Base-by-base conservation (phyloP, 176 grass and related monocot genomes). In the Saccharum officinarum region DNA sequence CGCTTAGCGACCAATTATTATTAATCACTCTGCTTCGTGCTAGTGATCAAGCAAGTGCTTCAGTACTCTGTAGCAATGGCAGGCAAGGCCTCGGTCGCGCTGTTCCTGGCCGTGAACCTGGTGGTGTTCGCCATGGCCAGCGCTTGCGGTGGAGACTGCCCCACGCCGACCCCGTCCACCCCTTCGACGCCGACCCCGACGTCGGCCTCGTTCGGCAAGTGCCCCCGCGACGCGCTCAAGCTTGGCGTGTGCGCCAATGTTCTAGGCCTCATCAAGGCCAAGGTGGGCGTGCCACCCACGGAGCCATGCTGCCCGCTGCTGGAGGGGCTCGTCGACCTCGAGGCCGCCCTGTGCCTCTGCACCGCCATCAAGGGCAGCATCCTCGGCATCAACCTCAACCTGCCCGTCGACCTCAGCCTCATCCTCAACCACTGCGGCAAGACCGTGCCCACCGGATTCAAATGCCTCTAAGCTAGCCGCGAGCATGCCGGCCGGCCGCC, bases 261-360 rank as follows among this genome's bases (percentile, higher is more conserved):
- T 46, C 77, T 85, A 0, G 72, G 72, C 38, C 10, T 90, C n/a
- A 66, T 92, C 69, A 92, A 92, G 81, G 66, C 62, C 20, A 42
- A 89, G 65, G 57, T 92, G 0, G 87, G 67, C 9, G 79, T 20
- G 76, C 91, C 91, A 4, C 80, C 87, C 2, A 25, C 80, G 12
- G n/a, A 87, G 76, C 91, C 91, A 0, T 98, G 95, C 83, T 98
- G 92, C 81, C 91, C 92, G 22, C 61, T 98, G 87, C 82, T 98
- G 15, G 10, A 88, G 4, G 95, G 95, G 9, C 91, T 98, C 18
- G 95, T 95, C 49, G 92, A 98, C 80, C 67, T 90, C 0, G 95
- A 98, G 87, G 92, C 91, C 10, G 95, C 95, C 1, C 76, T 92
- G 10, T 98, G 95, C 86, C 86, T 98, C 70, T 98, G 95, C 87